A percentile compares a stretch with the other conserved stretches of the same genome.
These are phyloP conservation scores for Oryza longistaminata DNA, from an alignment of 176 grass and related monocot species.

Conservation along the genomic window DNA sequence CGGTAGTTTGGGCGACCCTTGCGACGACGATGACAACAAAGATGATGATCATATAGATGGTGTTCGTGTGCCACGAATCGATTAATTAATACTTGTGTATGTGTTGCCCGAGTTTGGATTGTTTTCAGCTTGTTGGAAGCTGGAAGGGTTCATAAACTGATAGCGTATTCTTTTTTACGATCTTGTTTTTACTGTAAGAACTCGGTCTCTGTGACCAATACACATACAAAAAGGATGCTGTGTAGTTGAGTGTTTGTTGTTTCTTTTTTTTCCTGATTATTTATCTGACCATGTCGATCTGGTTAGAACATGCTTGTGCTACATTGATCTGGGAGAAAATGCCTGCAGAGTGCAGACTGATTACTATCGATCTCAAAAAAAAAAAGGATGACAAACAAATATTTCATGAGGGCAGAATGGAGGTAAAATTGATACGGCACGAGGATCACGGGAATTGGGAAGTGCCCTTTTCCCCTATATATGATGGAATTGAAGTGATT, in stretches of 20 bases:
- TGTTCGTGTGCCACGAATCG: neutral
- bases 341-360: neutral
- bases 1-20: neutral
- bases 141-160: slow-evolving; percentile 7
- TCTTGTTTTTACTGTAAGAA: neutral
- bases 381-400: too few species aligned
- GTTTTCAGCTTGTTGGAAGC: slow-evolving; percentile 1
- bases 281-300: neutral
- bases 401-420: neutral
- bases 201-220: neutral
- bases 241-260: neutral
- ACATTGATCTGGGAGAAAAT: neutral
- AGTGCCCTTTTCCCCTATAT: neutral
- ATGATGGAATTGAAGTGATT: neutral
- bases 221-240: neutral
- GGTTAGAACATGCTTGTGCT: neutral
- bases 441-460: neutral
- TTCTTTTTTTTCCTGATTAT: neutral
- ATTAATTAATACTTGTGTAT: slow-evolving; percentile 31
- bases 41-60: slow-evolving; percentile 9
- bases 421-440: neutral
- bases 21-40: neutral
- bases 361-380: neutral
- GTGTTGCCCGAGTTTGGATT: slow-evolving; percentile 29
- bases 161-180: neutral